These are phyloP conservation scores for Botryosphaeria agaves DNA, from an alignment of 2,329 filamentous ascomycete species.

Conservation along the genomic window DNA sequence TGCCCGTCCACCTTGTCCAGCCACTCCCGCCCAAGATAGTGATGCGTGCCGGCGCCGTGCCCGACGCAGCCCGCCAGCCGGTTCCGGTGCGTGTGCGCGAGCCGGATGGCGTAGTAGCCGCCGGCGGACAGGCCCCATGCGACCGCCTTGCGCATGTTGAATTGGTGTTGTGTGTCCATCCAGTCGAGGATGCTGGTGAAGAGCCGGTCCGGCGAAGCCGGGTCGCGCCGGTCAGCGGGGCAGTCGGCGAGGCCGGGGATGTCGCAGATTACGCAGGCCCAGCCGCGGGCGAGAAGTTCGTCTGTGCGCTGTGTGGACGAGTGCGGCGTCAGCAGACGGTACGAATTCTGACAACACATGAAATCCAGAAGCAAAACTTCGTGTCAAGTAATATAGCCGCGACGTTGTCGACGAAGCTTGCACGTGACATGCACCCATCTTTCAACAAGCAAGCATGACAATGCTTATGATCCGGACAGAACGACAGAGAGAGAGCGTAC, in stretches of 20 bases:
- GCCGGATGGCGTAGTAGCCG: conserved; percentile 46
- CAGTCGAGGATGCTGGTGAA: conserved; percentile 46
- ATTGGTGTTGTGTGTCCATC: conserved; percentile 31
- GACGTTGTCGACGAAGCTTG: no score
- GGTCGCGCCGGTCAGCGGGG: conserved; percentile 44
- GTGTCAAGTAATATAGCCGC: no score
- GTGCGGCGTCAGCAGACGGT: conserved; percentile 6
- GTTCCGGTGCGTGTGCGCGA: conserved; percentile 47
- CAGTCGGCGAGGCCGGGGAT: conserved; percentile 53
- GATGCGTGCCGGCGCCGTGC: conserved; percentile 45
- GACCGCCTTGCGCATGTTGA: conserved; percentile 39
- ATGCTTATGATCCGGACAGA: no score
- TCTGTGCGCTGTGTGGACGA: conserved; percentile 37
- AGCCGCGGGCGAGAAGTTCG: conserved; percentile 45
- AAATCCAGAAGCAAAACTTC: neutral
- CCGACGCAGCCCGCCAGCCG: conserved; percentile 38
- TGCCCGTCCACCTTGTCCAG: conserved; percentile 44
- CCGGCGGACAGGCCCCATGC: conserved; percentile 50
- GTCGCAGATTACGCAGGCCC: conserved; percentile 44
- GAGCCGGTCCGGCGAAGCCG: conserved; percentile 40
- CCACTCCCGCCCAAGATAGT: conserved; percentile 44
- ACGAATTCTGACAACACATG: neutral
- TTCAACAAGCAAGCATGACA: no score
- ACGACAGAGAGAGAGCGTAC: conserved; percentile 1
- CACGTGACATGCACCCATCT: no score